A percentile compares a stretch with the other conserved stretches of the same genome.
These are phyloP conservation scores for Curvularia sp. DNA, from an alignment of 2,329 filamentous ascomycete species.

Conservation along the genomic window DNA sequence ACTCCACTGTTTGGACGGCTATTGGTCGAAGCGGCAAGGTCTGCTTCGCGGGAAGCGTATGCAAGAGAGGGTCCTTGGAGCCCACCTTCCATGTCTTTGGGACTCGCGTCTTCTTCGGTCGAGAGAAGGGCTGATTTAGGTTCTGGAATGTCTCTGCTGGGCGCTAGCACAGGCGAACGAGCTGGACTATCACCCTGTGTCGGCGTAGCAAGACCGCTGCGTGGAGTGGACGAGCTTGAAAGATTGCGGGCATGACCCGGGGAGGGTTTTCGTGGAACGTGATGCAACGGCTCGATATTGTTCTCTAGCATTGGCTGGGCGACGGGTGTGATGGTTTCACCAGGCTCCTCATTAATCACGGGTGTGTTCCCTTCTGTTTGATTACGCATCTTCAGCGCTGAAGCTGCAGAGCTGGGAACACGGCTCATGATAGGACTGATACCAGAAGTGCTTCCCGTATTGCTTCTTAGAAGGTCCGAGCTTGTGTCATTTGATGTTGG, in stretches of 20 bases:
- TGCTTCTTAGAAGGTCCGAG: conserved; percentile 62
- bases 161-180: conserved; percentile 62
- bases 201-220: conserved; percentile 65
- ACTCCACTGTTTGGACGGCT: conserved; percentile 31
- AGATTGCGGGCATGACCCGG: conserved; percentile 52
- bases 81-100: conserved; percentile 37
- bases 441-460: conserved; percentile 67
- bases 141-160: conserved; percentile 54
- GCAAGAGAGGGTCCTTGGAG: conserved; percentile 32
- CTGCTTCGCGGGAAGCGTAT: conserved; percentile 48
- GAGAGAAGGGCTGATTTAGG: conserved; percentile 59
- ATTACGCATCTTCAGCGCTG: conserved; percentile 50
- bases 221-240: conserved; percentile 50
- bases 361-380: conserved; percentile 56
- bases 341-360: conserved; percentile 63
- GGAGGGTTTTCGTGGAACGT: conserved; percentile 47
- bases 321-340: conserved; percentile 46
- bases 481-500: conserved; percentile 56
- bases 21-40: conserved; percentile 44
- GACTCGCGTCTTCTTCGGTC: conserved; percentile 47
- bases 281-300: conserved; percentile 37
- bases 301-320: conserved; percentile 46
- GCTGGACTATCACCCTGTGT: conserved; percentile 67
- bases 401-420: conserved; percentile 57
- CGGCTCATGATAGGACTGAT: conserved; percentile 72